Evolutionary conservation across 345 rosid genomes (phyloP).

Genomic region (Mallotus nudiflorus): DNA sequence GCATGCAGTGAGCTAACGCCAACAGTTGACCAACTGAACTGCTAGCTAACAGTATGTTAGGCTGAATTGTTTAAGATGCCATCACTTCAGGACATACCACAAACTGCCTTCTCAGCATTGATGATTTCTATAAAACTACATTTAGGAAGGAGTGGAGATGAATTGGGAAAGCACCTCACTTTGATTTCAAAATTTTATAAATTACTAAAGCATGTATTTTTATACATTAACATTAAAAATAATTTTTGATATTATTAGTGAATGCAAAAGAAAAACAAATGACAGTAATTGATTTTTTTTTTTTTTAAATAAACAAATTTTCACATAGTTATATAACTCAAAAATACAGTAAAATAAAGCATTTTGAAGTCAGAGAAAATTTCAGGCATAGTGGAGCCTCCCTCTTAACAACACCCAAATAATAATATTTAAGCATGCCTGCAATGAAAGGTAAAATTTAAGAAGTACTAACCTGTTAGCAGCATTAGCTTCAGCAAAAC

Average conservation of each 20-base stretch:
- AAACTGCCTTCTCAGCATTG: background rate
- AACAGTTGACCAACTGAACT: too few species aligned
- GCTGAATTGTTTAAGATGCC: background rate
- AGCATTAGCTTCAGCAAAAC: slow-evolving; percentile 52
- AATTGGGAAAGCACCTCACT: too few species aligned
- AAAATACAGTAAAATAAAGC: background rate
- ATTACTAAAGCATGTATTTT: too few species aligned
- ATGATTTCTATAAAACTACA: too few species aligned
- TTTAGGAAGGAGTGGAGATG: too few species aligned
- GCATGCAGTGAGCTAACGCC: too few species aligned
- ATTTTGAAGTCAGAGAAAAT: background rate
- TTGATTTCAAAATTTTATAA: too few species aligned
- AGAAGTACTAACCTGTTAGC: slow-evolving; percentile 50
- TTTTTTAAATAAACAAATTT: background rate
- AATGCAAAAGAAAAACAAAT: too few species aligned
- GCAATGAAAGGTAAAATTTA: background rate
- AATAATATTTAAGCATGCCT: background rate
- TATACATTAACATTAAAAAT: too few species aligned
- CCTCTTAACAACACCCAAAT: background rate
- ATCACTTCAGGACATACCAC: background rate
- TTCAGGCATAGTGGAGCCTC: background rate
- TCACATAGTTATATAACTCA: background rate
- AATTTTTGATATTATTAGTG: too few species aligned
- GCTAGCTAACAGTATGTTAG: too few species aligned
- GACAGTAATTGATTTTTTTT: too few species aligned